Conservation (phyloP, 805 yeast genomes). For the Kluyveromyces nonfermentans region DNA sequence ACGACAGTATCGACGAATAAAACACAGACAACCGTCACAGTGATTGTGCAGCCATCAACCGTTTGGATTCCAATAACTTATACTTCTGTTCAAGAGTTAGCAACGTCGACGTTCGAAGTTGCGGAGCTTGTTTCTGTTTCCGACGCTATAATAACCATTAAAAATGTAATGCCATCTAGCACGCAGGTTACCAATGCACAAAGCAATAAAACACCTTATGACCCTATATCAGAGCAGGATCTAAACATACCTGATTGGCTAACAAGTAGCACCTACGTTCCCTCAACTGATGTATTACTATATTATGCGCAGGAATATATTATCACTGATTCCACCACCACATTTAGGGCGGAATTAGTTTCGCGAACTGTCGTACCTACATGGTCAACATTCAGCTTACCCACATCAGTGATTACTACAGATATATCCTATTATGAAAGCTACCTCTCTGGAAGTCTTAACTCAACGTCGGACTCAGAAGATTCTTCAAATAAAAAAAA, state of each 20-base stretch:
- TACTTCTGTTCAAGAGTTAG: neutral
- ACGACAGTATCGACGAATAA: neutral
- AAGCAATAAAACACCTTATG: neutral
- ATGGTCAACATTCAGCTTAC: slow-evolving; percentile 13
- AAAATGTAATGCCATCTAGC: neutral
- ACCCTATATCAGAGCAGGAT: neutral
- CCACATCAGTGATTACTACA: slow-evolving; percentile 15
- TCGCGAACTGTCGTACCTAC: slow-evolving; percentile 11
- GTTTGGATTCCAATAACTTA: neutral
- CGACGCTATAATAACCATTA: neutral
- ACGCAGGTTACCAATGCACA: neutral
- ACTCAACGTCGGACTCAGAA: slow-evolving; percentile 1
- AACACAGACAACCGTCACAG: neutral
- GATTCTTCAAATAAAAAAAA: slow-evolving; percentile 7
- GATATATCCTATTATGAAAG: slow-evolving; percentile 17
- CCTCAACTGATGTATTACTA: slow-evolving; percentile 3
- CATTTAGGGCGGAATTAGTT: slow-evolving; percentile 14
- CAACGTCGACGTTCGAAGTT: neutral
- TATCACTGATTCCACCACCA: slow-evolving; percentile 13
- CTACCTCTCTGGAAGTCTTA: slow-evolving; percentile 16
- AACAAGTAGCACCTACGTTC: slow-evolving; percentile 1
- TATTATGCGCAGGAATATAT: slow-evolving; percentile 15
- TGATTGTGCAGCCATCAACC: neutral
- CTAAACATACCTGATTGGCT: neutral
- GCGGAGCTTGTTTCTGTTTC: neutral